Base-by-base conservation (phyloP, 192 early-diverging fungal species). In the Oehlia diaphana region DNA sequence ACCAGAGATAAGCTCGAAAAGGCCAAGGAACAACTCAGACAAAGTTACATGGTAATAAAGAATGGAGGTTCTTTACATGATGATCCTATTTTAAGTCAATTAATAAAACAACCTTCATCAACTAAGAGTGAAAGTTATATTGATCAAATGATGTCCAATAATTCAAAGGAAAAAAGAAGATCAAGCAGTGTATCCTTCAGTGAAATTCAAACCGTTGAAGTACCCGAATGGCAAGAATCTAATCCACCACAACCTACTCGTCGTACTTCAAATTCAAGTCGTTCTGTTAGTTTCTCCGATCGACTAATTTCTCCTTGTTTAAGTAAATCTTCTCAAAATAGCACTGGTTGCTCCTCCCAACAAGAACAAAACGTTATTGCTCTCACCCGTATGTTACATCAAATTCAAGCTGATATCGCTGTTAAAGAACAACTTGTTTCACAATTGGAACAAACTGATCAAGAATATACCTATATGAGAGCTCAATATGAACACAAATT, bases 401-500 rank as follows among this genome's bases (percentile, higher is more conserved):
- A 90, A 69, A 90, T 91, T 42, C 90, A 91, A 81, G 84, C 84
- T 35, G 90, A 90, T 50, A 88, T 91, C 16, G 86, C 82, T 23
- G 85, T 88, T 44, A 92, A 92, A 73, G 90, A 92, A 74, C 90
- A 89, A 79, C 82, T 92, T 10, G 89, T 92, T 5, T 61, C 76
- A 5, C 89, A 89, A 44, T 75, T 92, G 6, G 90, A 91, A 72
- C 83, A 82, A 37, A 84, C 84, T 2, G 90, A 91, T 66, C 79
- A 75, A 23, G 89, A 90, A 64, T 91, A 89, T 68, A 84, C 84
- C 9, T 85, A 81, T 67, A 91, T 91, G 90, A 82, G 88, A 12
- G 74, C 77, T 28, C 83, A 87, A 77, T 96, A 93, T 78, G 94
- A 96, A 80, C 85, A 89, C 21, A 92, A 92, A 77, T 82, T 96